These are phyloP conservation scores for Cicer cuneatum DNA, from an alignment of 306 rosid species.

Conservation along the genomic window DNA sequence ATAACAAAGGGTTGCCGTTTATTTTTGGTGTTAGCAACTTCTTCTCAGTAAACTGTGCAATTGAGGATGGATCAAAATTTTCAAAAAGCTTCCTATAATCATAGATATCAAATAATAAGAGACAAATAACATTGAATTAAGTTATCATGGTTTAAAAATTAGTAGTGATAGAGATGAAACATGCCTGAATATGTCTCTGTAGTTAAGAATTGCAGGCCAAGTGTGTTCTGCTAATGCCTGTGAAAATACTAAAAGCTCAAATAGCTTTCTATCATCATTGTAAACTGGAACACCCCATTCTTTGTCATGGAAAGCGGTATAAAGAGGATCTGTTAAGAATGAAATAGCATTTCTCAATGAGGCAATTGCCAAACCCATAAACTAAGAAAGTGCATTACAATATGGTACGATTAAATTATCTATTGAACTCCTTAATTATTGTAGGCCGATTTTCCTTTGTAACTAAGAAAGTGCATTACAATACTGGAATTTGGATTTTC, in stretches of 20 bases:
- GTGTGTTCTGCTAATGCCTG: slow-evolving; percentile 88
- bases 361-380: background rate
- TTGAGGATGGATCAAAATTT: slow-evolving; percentile 70
- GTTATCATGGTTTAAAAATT: background rate
- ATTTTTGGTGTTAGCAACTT: slow-evolving; percentile 63
- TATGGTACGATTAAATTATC: no score
- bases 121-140: slow-evolving; percentile 11
- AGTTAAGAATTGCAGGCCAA: slow-evolving; percentile 77
- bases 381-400: no score
- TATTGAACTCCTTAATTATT: no score
- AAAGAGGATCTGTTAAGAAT: slow-evolving; percentile 65
- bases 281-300: slow-evolving; percentile 92
- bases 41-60: slow-evolving; percentile 74
- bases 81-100: slow-evolving; percentile 71
- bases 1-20: slow-evolving; percentile 67
- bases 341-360: slow-evolving; percentile 32
- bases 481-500: background rate
- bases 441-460: no score
- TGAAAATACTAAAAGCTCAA: slow-evolving; percentile 81
- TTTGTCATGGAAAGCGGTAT: slow-evolving; percentile 76
- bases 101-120: slow-evolving; percentile 32
- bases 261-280: slow-evolving; percentile 74
- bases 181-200: slow-evolving; percentile 78
- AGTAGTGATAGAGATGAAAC: slow-evolving; percentile 20
- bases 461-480: no score